phyloP scores from a whole-genome alignment of 1,139 yeast genomes.

The Spencermartinsiella ligniputridi region DNA sequence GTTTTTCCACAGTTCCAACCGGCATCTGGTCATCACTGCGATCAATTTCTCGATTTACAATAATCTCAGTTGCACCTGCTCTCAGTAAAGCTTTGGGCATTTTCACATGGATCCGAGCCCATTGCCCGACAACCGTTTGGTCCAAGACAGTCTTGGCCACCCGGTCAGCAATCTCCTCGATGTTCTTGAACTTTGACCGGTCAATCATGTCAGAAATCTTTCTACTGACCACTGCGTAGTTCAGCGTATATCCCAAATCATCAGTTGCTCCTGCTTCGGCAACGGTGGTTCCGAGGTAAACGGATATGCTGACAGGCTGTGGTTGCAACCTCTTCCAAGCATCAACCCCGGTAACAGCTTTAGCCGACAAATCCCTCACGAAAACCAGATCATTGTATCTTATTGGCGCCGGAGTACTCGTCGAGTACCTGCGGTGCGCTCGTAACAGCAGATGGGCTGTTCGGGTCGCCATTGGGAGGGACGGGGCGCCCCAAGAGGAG shows the following conservation, averaged over 20 bases:
- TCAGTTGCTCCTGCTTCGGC: conserved; percentile 68
- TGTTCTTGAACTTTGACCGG: conserved; percentile 44
- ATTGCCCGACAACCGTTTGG: conserved; percentile 49
- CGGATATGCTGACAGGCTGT: conserved; percentile 62
- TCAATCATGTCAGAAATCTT: conserved; percentile 53
- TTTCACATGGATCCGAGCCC: conserved; percentile 43
- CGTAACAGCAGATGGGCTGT: not conserved
- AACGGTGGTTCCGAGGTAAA: conserved; percentile 64
- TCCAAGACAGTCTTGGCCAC: conserved; percentile 48
- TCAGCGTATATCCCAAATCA: conserved; percentile 73
- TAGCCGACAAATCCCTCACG: conserved; percentile 53
- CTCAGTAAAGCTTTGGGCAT: conserved; percentile 54
- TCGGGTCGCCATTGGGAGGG: not conserved
- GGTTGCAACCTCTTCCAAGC: conserved; percentile 69
- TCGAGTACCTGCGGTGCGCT: not conserved
- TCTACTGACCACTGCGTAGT: conserved; percentile 79
- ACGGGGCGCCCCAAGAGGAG: no score
- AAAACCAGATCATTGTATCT: conserved; percentile 47
- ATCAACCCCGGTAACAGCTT: conserved; percentile 68
- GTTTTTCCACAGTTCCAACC: not conserved
- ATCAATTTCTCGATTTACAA: conserved; percentile 33
- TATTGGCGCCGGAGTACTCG: not conserved
- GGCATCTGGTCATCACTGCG: conserved; percentile 7
- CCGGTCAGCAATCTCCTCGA: conserved; percentile 54
- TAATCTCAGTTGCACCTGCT: conserved; percentile 48